Evolutionary conservation across 306 rosid genomes (phyloP), one percentile per base, ranked within the genome.

Genomic region (Hippophae tibetana): DNA sequence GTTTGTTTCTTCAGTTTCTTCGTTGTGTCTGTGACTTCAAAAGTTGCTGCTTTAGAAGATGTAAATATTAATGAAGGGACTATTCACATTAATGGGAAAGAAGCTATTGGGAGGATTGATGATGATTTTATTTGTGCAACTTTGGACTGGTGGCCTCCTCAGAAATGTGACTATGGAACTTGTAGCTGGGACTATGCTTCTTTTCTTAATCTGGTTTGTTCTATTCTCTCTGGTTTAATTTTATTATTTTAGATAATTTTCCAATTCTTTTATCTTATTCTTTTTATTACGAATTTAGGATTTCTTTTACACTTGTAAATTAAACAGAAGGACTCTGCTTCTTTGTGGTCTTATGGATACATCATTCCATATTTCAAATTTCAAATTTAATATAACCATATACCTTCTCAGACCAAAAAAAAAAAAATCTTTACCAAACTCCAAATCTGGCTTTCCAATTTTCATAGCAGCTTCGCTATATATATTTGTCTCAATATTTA

Each of bases 131-230:
- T 88, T 6, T 92, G 99, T 74, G 96, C 99, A 9, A 88, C 99
- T 42, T 23, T 92, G 54, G 99, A 92, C 75, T 92, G 99, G 99
- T 92, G 99, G 99, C 99, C 99, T 50, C 95, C 95, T 63, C 86
- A 85, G 88, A 92, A 92, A 80, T 92, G 99, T 31, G 99, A 92
- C 63, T 88, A 82, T 62, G 95, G 94, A 5, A 78, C 71, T 43
- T 92, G 99, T 52, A 85, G 95, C 61, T 92, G 99, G 99, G 96
- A 84, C 38, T 83, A 13, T 18, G 77, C 96, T 73, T 84, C 96
- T 75, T 75, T 92, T 46, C 90, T 92, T 58, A 92, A 88, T 76
- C 88, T 92, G 94, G 99, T 92, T 72, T 62, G 10, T 5, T n/a
- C 50, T 38, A 51, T 40, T 25, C 56, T 58, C 27, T 43, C 13